Base-by-base conservation (phyloP, 371 early-diverging fungal genomes). In the Zopfochytrium polystomum region DNA sequence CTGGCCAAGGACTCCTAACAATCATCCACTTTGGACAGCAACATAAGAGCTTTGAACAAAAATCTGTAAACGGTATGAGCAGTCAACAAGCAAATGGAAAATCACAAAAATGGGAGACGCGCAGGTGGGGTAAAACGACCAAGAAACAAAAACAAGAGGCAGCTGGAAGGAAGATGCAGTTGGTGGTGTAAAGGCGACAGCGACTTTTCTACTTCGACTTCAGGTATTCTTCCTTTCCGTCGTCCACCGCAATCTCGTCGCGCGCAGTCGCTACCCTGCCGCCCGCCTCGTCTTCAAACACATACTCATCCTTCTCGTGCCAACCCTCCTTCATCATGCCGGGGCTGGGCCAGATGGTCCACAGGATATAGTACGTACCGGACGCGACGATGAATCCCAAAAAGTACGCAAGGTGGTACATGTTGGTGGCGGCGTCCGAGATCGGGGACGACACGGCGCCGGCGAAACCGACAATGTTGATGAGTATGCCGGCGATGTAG, bases 401-500 rank as follows among this genome's bases (percentile, higher is more conserved):
- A 25, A 56, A 52, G 56, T 23, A 56, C 11, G 56, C 43, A 25
- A 56, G 22, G 18, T 56, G 6, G 56, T 56, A 56, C 25, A 56
- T 49, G 22, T 25, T 53, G 55, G 52, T 54, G 51, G 56, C 56
- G 50, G 53, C 51, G 38, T 11, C 11, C 11, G 38, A 38, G 56
- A 56, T 27, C 9, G 52, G 18, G 11, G 38, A 7, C 9, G 11
- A 11, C 11, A 56, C 56, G 31, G 50, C 56, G 18, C 56, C 56
- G 56, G 34, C 56, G 29, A 56, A 56, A 13, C 56, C 56, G 7
- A 49, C 26, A 42, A 64, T 15, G 43, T 67, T 67, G 62, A 66
- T 56, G 22, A 60, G 26, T 9, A 67, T 67, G 27, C 67, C 67
- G 33, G 54, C 67, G 38, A 67, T 59, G 45, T 67, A 67, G 20